Percentiles rank a stretch among this genome's conserved stretches.
phyloP scores from a whole-genome alignment of 139 green algal species.

The Tetratostichococcus sp. region DNA sequence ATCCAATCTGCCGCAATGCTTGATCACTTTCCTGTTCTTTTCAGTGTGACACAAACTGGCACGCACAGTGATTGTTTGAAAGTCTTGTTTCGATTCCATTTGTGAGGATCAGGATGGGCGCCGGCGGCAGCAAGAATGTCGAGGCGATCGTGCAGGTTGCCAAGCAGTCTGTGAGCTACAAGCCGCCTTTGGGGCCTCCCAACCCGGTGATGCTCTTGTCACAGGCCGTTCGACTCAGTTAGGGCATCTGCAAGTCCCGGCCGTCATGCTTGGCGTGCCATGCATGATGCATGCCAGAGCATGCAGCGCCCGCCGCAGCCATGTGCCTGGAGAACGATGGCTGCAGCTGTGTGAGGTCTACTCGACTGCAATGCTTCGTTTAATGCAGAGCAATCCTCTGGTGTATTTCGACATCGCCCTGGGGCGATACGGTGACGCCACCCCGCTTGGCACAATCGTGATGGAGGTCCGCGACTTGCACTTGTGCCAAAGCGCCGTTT shows the following conservation, averaged over 20 bases:
- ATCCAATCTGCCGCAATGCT: no score
- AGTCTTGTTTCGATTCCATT: no score
- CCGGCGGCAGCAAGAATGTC: not conserved
- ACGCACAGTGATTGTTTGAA: no score
- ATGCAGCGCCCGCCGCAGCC: no score
- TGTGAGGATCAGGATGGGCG: not conserved
- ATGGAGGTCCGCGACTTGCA: constrained; percentile 33
- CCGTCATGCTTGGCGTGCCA: no score
- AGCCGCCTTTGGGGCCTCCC: constrained; percentile 55
- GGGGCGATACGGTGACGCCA: constrained; percentile 64
- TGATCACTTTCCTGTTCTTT: no score
- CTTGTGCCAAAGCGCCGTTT: not conserved
- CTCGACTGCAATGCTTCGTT: not conserved
- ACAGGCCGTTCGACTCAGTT: not conserved
- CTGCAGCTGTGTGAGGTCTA: no score
- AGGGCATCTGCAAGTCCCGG: not conserved
- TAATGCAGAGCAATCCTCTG: constrained; percentile 51
- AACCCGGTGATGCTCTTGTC: constrained; percentile 39
- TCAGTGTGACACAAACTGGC: no score
- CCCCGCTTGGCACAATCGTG: constrained; percentile 71
- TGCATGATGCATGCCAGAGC: no score
- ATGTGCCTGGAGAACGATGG: no score
- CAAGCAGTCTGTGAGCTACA: constrained; percentile 13
- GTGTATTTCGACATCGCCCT: constrained; percentile 91
- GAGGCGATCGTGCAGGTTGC: constrained; percentile 46